Base-by-base conservation (phyloP, 192 early-diverging fungal genomes). In the Backusella liffmaniae region DNA sequence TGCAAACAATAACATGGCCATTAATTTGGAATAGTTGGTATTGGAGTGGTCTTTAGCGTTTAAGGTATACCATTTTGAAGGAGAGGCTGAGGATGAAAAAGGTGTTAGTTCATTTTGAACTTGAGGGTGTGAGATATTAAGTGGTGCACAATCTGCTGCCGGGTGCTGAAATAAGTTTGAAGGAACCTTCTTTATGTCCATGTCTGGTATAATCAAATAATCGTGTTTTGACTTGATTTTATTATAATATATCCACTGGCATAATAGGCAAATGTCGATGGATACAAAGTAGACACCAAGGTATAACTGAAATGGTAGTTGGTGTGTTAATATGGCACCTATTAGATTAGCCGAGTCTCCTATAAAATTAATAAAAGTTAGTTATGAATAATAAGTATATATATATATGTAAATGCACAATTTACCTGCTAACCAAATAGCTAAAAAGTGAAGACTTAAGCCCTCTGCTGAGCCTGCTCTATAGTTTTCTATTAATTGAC, bases 301-400 rank as follows among this genome's bases (percentile, higher is more conserved):
- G 34, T 77, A 77, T 70, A 44, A 73, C 66, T 95, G 94, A 73
- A 95, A 95, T 29, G 85, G 82, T 23, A 90, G 87, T 75, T 94
- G 94, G 7, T 89, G 69, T 46, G 93, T 93, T 39, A 93, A 75
- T 29, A 94, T 67, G 26, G 91, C 90, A n/a, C 94, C 94, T 51
- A 92, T 74, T 4, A 94, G 77, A 80, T 93, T 94, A 72, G 88
- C 86, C 44, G 90, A 65, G 72, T 95, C 94, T 32, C 93, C 93
- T 83, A 77, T 67, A 30, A 78, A 51, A 69, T 37, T 29, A 73
- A 51, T 73, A 29, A 41, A 42, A 66, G 37, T 37, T 21, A 36
- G 15, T 44, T 62, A 29, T 29, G 21, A 62, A 62, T 29, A 12
- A 13, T 62, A 13, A 62, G 10, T 29, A 62, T 53, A 21, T 21